These are phyloP conservation scores for Viola odorata DNA, from an alignment of 345 rosid species.

Conservation along the genomic window DNA sequence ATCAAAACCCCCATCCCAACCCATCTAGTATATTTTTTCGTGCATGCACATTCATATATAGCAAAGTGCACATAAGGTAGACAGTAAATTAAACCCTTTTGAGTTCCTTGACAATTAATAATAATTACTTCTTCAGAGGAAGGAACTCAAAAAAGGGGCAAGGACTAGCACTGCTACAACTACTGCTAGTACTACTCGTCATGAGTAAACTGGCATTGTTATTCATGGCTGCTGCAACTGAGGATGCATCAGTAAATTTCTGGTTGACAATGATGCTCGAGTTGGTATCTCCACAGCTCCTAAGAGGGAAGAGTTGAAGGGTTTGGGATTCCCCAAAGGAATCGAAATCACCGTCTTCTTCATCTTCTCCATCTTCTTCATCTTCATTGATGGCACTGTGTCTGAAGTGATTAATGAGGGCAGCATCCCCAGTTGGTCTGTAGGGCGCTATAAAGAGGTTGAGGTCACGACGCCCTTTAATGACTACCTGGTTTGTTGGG, in stretches of 20 bases:
- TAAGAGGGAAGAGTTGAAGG: neutral
- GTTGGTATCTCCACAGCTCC: neutral
- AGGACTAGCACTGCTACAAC: neutral
- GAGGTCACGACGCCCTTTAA: conserved; percentile 18
- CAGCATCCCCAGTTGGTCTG: neutral
- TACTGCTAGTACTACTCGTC: neutral
- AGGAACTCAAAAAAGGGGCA: neutral
- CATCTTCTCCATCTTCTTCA: neutral
- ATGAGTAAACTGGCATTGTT: too few relatives aligned
- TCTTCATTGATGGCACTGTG: conserved; percentile 1
- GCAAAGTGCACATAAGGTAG: too few relatives aligned
- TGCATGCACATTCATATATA: neutral
- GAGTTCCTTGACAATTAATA: too few relatives aligned
- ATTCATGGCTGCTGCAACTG: neutral
- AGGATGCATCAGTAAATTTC: neutral
- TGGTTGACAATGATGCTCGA: neutral
- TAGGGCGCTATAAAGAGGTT: conserved; percentile 31
- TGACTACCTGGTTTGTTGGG: conserved; percentile 23
- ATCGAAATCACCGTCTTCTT: too few relatives aligned
- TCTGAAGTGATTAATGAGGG: conserved; percentile 7
- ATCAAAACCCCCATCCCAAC: too few relatives aligned
- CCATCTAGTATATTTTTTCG: neutral
- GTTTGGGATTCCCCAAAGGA: neutral
- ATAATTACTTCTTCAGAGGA: neutral
- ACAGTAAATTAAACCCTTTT: too few relatives aligned